phyloP scores from a whole-genome alignment of 2,329 filamentous ascomycete genomes.

The Rutstroemia sp. region DNA sequence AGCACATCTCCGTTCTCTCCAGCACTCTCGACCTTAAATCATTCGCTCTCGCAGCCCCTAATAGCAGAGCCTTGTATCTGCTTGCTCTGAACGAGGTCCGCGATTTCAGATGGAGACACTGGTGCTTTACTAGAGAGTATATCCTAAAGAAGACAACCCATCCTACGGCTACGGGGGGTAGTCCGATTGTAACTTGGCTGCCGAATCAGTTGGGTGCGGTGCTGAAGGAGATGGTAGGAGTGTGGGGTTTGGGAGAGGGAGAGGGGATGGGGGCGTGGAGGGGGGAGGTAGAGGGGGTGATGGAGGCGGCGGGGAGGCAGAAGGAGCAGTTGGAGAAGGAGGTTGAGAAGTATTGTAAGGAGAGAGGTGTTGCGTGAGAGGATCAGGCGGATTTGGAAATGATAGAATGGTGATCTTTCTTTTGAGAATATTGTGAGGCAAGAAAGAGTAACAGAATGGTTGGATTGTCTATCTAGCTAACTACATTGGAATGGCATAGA shows the following conservation, averaged over 20 bases:
- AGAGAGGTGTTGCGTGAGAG: conserved; percentile 34
- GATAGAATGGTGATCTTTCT: no score
- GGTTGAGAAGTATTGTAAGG: conserved; percentile 66
- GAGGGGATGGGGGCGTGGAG: conserved; percentile 30
- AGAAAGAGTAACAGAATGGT: no score
- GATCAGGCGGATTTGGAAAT: no score
- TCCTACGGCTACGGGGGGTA: conserved; percentile 72
- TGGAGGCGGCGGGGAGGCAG: conserved; percentile 59
- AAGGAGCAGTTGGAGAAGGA: conserved; percentile 62
- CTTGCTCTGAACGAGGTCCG: conserved; percentile 66
- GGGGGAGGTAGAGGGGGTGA: conserved; percentile 59
- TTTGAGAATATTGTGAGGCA: no score
- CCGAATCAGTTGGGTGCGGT: conserved; percentile 75
- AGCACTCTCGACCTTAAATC: conserved; percentile 45
- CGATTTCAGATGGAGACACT: conserved; percentile 77
- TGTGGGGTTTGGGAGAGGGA: conserved; percentile 35
- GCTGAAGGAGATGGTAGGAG: conserved; percentile 58
- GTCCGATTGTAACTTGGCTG: conserved; percentile 77
- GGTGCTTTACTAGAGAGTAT: conserved; percentile 80
- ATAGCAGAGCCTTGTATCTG: conserved; percentile 56
- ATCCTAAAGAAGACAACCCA: conserved; percentile 72
- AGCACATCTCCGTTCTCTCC: conserved; percentile 53
- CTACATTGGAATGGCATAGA: no score
- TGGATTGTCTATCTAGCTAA: no score
- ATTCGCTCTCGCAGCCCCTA: conserved; percentile 47